Conservation (phyloP, 371 early-diverging fungal genomes). For the Apophysomyces sp. region DNA sequence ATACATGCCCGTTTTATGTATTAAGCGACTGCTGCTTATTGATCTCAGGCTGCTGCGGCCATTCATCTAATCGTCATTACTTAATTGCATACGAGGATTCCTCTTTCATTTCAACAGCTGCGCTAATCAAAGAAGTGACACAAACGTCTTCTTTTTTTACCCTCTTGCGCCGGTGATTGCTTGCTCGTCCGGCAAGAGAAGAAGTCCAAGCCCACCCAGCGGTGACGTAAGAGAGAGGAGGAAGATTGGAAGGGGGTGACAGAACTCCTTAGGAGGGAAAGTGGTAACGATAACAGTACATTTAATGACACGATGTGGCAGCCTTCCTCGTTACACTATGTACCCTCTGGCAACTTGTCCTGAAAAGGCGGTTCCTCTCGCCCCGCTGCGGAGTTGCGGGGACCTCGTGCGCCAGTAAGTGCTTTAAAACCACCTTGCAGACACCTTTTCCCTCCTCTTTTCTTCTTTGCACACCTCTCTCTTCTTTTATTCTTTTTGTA, state of each 20-base stretch:
- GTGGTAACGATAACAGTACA: background rate
- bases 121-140: too few relatives aligned
- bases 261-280: constrained; percentile 2
- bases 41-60: too few relatives aligned
- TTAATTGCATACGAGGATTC: too few relatives aligned
- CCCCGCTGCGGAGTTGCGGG: background rate
- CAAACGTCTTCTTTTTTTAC: too few relatives aligned
- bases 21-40: too few relatives aligned
- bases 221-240: background rate
- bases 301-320: background rate
- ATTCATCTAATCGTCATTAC: too few relatives aligned
- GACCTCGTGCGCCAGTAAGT: background rate
- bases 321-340: constrained; percentile 2
- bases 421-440: constrained; percentile 4
- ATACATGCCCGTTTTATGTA: too few relatives aligned
- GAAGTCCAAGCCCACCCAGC: background rate
- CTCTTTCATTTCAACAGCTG: too few relatives aligned
- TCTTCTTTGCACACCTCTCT: background rate
- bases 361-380: constrained; percentile 2
- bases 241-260: background rate
- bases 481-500: background rate
- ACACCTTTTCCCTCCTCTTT: background rate
- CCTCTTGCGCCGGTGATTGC: too few relatives aligned
- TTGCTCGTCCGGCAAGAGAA: too few relatives aligned
- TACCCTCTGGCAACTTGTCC: background rate